Conservation (phyloP, 768 basidiomycete genomes). For the Cyclocybe cylindracea region DNA sequence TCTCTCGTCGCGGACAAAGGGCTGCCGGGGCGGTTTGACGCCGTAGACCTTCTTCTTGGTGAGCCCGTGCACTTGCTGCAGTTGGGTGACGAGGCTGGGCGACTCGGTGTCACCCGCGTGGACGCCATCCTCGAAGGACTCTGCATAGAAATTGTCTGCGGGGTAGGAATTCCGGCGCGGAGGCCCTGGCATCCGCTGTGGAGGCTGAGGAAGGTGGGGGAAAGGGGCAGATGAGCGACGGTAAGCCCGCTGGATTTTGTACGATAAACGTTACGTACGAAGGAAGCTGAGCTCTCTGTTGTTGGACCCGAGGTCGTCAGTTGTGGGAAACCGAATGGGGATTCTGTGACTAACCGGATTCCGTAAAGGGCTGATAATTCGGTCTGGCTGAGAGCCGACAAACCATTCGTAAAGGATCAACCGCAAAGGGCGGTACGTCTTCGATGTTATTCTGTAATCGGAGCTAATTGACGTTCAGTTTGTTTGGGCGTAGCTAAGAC, state of each 20-base stretch:
- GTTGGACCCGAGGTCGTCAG: no score
- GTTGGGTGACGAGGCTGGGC: slow-evolving; percentile 58
- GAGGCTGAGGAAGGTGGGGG: not conserved
- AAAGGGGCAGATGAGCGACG: not conserved
- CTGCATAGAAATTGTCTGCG: slow-evolving; percentile 15
- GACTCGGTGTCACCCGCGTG: slow-evolving; percentile 25
- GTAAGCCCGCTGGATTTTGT: slow-evolving; percentile 5
- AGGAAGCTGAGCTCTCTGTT: slow-evolving; percentile 5
- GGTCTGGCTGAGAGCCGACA: slow-evolving; percentile 47
- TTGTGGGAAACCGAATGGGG: not conserved
- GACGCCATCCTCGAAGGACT: slow-evolving; percentile 5
- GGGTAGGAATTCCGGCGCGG: slow-evolving; percentile 39
- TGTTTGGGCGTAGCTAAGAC: slow-evolving; percentile 7
- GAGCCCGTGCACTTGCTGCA: slow-evolving; percentile 68
- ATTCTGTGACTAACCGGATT: slow-evolving; percentile 25
- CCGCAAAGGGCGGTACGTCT: slow-evolving; percentile 42
- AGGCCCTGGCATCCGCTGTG: slow-evolving; percentile 11
- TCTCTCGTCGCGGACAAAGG: slow-evolving; percentile 57
- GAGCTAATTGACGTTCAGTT: slow-evolving; percentile 31
- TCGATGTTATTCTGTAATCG: slow-evolving; percentile 40
- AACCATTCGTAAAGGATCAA: slow-evolving; percentile 33
- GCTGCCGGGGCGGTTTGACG: slow-evolving; percentile 45
- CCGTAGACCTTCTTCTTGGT: slow-evolving; percentile 72
- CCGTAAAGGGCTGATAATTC: slow-evolving; percentile 15
- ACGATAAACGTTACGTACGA: slow-evolving; percentile 34